Percentiles rank a stretch among this genome's conserved stretches.
Evolutionary conservation across 2,329 filamentous ascomycete species (phyloP).

Genomic region (Aspergillus pseudoglaucus): DNA sequence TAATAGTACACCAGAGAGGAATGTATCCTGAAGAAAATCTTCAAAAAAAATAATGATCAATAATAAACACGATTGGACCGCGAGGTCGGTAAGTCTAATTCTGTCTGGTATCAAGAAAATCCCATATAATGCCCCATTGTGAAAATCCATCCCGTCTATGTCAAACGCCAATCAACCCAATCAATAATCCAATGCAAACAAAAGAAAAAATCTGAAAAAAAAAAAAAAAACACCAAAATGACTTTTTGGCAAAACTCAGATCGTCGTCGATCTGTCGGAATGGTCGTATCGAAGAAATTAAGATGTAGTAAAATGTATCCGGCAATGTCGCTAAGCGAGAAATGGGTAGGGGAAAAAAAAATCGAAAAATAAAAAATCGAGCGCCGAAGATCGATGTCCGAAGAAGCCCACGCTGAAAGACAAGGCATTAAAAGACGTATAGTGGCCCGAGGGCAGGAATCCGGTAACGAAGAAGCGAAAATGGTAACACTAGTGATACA

Average conservation of each 20-base stretch:
- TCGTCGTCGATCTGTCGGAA: slow-evolving; percentile 3
- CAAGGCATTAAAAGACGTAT: slow-evolving; percentile 1
- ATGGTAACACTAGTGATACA: slow-evolving; percentile 6
- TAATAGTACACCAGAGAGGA: slow-evolving; percentile 9
- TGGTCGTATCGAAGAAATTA: slow-evolving; percentile 2
- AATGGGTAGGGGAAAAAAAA: background rate
- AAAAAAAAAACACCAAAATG: slow-evolving; percentile 12
- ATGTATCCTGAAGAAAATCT: slow-evolving; percentile 4
- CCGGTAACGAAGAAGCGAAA: slow-evolving; percentile 4
- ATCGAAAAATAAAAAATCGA: background rate
- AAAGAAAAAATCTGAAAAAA: background rate
- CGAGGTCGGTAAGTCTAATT: slow-evolving; percentile 33
- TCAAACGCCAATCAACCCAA: slow-evolving; percentile 27
- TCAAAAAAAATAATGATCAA: slow-evolving; percentile 10
- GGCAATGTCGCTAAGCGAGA: too few relatives aligned
- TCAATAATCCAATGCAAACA: background rate
- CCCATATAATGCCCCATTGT: slow-evolving; percentile 19
- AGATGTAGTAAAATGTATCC: background rate
- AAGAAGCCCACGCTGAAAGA: slow-evolving; percentile 1
- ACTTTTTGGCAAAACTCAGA: slow-evolving; percentile 13
- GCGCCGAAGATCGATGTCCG: background rate
- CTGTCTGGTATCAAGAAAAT: slow-evolving; percentile 35
- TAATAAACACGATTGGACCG: slow-evolving; percentile 25
- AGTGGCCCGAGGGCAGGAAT: background rate
- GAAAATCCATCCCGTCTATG: slow-evolving; percentile 32